phyloP scores from a whole-genome alignment of 495 filamentous ascomycete species.

The Echria macrotheca region DNA sequence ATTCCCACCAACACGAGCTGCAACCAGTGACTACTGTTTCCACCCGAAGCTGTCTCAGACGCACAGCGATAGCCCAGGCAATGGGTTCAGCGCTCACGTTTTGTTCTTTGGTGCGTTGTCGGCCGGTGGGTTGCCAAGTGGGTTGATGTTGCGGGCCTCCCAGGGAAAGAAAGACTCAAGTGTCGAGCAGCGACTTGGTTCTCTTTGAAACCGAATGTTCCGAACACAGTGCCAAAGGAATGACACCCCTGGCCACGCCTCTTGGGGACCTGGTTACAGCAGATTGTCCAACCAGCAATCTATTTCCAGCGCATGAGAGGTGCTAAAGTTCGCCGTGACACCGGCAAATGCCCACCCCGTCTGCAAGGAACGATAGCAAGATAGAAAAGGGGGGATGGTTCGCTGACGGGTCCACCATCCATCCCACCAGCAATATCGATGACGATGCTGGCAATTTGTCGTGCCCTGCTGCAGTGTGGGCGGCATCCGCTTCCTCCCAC shows the following conservation, averaged over 20 bases:
- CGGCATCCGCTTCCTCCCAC: background rate
- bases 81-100: background rate
- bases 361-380: constrained; percentile 13
- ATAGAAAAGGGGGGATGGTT: background rate
- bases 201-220: constrained; percentile 17
- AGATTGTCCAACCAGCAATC: constrained; percentile 11
- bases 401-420: background rate
- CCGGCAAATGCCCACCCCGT: constrained; percentile 8
- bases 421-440: constrained; percentile 11
- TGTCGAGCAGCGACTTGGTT: background rate
- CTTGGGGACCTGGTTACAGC: constrained; percentile 5
- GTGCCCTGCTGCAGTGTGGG: constrained; percentile 13
- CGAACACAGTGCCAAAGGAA: constrained; percentile 14
- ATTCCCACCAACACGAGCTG: background rate
- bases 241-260: constrained; percentile 3
- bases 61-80: background rate
- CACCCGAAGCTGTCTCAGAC: background rate
- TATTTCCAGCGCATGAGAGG: constrained; percentile 21
- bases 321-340: background rate
- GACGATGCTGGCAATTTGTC: constrained; percentile 21
- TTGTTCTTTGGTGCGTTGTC: background rate
- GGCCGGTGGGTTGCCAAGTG: background rate
- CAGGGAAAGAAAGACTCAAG: background rate
- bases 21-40: background rate
- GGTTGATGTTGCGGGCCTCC: background rate